Evolutionary conservation across 2,329 filamentous ascomycete species (phyloP).

Genomic region (Alternaria novae-zelandiae): DNA sequence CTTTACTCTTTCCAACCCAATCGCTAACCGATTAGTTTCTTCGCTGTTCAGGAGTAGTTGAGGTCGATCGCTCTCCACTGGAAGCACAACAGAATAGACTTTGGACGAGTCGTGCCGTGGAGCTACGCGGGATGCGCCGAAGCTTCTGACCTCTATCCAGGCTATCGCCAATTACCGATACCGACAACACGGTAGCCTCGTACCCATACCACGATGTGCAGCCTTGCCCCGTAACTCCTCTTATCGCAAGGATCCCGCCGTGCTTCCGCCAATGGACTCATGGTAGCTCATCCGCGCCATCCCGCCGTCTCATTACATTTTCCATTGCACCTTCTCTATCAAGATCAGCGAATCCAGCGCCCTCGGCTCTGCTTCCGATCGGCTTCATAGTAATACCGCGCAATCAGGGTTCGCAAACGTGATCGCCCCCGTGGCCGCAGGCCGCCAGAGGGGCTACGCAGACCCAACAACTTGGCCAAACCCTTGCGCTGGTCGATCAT

Average conservation of each 20-base stretch:
- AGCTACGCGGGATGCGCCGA: conserved; percentile 7
- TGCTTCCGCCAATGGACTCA: background rate
- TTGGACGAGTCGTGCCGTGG: background rate
- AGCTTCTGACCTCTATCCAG: background rate
- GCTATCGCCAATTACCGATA: conserved; percentile 10
- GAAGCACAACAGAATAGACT: background rate
- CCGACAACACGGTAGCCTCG: conserved; percentile 18
- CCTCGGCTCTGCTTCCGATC: background rate
- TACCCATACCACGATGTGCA: conserved; percentile 16
- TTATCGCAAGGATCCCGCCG: background rate
- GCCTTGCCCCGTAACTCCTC: conserved; percentile 3
- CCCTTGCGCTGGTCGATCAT: background rate
- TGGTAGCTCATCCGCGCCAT: background rate
- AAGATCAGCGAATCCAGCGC: background rate
- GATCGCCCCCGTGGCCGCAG: background rate
- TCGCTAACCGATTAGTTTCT: background rate
- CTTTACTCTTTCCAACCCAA: background rate
- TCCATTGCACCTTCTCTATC: background rate
- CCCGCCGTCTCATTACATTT: background rate
- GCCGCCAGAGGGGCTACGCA: background rate
- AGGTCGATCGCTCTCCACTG: background rate
- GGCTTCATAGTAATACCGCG: background rate
- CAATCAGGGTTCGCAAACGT: background rate
- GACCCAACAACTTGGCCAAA: background rate
- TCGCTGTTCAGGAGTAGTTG: background rate